phyloP scores from a whole-genome alignment of 768 basidiomycete species.

The Sporobolomyces phaffii region DNA sequence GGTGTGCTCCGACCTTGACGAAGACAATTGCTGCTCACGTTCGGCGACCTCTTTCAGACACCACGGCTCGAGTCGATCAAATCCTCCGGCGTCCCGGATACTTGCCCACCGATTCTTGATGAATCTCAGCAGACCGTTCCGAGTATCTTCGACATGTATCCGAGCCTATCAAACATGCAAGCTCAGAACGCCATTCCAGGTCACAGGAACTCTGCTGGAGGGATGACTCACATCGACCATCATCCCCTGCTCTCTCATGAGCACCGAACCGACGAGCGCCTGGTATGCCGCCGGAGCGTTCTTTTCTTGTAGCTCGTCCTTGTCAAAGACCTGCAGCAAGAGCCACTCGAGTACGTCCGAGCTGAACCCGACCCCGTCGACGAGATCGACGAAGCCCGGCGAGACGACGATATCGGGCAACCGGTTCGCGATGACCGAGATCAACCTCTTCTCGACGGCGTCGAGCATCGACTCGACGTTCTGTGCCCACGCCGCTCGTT shows the following conservation, averaged over 20 bases:
- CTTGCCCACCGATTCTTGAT: conserved; percentile 71
- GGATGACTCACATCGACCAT: conserved; percentile 36
- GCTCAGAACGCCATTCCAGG: conserved; percentile 52
- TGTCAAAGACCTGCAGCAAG: conserved; percentile 58
- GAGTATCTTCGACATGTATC: conserved; percentile 64
- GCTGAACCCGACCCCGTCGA: conserved; percentile 65
- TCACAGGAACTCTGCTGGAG: conserved; percentile 47
- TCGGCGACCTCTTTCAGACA: conserved; percentile 79
- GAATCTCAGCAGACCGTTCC: conserved; percentile 62
- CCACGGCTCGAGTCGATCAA: conserved; percentile 77
- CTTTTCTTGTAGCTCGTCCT: conserved; percentile 55
- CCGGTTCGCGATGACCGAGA: conserved; percentile 58
- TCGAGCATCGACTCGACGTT: conserved; percentile 63
- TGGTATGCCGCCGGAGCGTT: conserved; percentile 68
- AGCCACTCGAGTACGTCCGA: conserved; percentile 66
- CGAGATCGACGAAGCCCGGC: conserved; percentile 65
- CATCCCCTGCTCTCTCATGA: conserved; percentile 46
- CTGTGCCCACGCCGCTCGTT: conserved; percentile 56
- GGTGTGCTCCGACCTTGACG: too few relatives aligned
- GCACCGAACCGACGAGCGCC: conserved; percentile 38
- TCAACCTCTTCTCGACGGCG: conserved; percentile 58
- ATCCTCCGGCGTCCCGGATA: conserved; percentile 69
- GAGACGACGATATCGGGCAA: conserved; percentile 63
- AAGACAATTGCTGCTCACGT: too few relatives aligned
- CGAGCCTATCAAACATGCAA: conserved; percentile 53